Base-by-base conservation (phyloP, 129 eudicot genomes). In the Chrysanthemum lavandulifolium region DNA sequence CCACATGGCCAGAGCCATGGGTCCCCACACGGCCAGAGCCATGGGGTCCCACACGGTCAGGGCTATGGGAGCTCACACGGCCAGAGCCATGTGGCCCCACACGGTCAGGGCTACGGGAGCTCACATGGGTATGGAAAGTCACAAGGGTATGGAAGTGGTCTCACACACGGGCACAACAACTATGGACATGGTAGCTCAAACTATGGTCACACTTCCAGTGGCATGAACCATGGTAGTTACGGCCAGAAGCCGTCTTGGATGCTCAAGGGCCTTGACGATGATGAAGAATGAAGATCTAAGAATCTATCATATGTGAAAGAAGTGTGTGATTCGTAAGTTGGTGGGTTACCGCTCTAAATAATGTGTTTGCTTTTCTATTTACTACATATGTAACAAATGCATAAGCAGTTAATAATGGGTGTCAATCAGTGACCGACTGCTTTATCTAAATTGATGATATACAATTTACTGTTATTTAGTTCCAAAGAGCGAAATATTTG, bases 211-310 rank as follows among this genome's bases (percentile, higher is more conserved):
- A 56, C 23, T 75, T 48, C 59, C 7, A 75, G 51, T 50, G 73
- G 68, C 27, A 10, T 29, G 54, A 74, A 70, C 71, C 78, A 80
- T 25, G 84, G 78, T 31, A 7, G 10, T 69, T 72, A 76, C n/a
- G 47, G 47, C 57, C 69, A 77, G 65, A 65, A 68, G 71, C 68
- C 71, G 11, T 51, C 73, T 27, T 84, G 88, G 88, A 70, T 50
- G 60, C 31, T 77, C 48, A 84, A 84, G 80, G 76, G 74, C n/a
- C 73, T 84, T 25, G 84, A 76, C 8, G 82, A 68, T 19, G 82
- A 73, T 29, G 80, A 78, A 16, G 88, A 84, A 62, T 81, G 74
- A 54, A 72, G 49, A 81, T 61, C 64, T 57, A 61, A 54, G 50
- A 61, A 62, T 61, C 78, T 55, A 72, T 13, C 65, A 50, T 61